phyloP scores from a whole-genome alignment of 768 basidiomycete species.

The Mycena polygramma region DNA sequence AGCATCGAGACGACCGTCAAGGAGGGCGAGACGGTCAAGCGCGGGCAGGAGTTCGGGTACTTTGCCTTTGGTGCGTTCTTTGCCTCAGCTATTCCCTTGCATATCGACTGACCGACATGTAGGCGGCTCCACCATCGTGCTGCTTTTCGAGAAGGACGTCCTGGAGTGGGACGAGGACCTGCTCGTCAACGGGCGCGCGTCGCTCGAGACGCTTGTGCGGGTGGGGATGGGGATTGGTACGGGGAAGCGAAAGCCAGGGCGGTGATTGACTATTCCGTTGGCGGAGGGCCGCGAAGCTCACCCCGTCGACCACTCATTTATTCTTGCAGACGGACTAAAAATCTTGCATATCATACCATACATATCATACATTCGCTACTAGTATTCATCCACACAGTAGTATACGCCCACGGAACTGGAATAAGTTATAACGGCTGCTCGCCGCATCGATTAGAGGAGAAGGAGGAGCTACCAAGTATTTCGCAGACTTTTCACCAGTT shows the following conservation, averaged over 20 bases:
- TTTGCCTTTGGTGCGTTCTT: constrained; percentile 88
- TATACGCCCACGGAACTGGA: no score
- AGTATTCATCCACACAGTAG: no score
- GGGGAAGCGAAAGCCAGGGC: constrained; percentile 33
- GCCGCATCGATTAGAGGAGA: no score
- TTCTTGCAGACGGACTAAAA: no score
- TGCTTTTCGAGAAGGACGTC: constrained; percentile 87
- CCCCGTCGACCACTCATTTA: no score
- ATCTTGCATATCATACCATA: no score
- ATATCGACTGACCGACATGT: not conserved
- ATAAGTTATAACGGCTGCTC: no score
- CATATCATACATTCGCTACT: no score
- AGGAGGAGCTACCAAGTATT: no score
- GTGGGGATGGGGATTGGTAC: constrained; percentile 89
- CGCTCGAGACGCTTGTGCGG: constrained; percentile 91
- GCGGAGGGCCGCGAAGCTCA: no score
- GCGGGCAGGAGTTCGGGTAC: constrained; percentile 93
- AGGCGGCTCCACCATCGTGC: constrained; percentile 95
- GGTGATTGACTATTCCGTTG: not conserved
- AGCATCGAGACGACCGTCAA: constrained; percentile 90
- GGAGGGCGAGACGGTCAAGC: constrained; percentile 83
- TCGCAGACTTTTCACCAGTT: no score
- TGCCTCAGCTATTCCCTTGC: constrained; percentile 14
- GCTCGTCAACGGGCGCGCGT: constrained; percentile 83
- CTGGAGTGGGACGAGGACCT: constrained; percentile 95